Base-by-base conservation (phyloP, 345 rosid genomes). In the Clausena lansium region DNA sequence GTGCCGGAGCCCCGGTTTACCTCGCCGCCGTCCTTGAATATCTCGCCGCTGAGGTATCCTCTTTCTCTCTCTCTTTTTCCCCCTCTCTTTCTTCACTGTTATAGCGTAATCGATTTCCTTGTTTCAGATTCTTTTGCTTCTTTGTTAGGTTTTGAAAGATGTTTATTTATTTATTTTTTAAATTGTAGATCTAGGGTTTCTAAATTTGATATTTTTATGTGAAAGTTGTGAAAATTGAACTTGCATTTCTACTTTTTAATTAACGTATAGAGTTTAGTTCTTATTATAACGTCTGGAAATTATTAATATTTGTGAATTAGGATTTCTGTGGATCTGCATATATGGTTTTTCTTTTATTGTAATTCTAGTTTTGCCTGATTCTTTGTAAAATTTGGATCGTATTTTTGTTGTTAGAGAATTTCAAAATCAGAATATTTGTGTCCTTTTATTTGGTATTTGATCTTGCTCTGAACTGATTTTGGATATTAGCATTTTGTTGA, bases 21-120 rank as follows among this genome's bases (percentile, higher is more conserved):
- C 98, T 91, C 28, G 98, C 98, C 36, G 97, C 98, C 72, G 97
- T 94, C 22, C 97, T 94, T 9, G 98, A 94, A 58, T 94, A 94
- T 70, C 91, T 95, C 1, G 98, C 98, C 24, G 98, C 98, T 3
- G 98, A 95, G 95, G 98, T 94, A 36, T 24, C 20, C 33, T 1
- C 58, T 50, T 74, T 69, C 13, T 2, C 39, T 19, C 15, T 27
- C 3, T 17, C 14, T 72, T 19, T 55, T n/a, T 1, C 55, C n/a
- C n/a, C n/a, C n/a, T n/a, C 7, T 67, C 54, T 64, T 4, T 41
- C 6, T 9, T 45, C 17, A 13, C 50, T 45, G 50, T 45, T 45
- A 45, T 13, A 11, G 17, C 50, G 2, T 45, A 45, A 45, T 45
- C 5, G 50, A 45, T 45, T 11, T 45, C 17, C 50, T 45, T 45